Percentiles rank a stretch among this genome's conserved stretches.
Conservation (phyloP, 441 rosid genomes). For the Bruguiera hainesii region DNA sequence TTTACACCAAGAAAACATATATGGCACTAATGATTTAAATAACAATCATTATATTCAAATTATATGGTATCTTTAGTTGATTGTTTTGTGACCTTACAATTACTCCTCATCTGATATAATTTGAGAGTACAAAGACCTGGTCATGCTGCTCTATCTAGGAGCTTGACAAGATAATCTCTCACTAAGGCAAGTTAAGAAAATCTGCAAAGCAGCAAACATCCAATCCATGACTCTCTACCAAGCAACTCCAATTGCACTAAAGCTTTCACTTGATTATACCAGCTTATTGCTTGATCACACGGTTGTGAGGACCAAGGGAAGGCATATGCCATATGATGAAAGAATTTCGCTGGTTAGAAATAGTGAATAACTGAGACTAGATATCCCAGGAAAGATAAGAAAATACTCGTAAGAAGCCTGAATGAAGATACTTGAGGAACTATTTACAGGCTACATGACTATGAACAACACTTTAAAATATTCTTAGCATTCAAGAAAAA, state of each 20-base stretch:
- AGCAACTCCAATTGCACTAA: not conserved
- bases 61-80: not conserved
- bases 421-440: not conserved
- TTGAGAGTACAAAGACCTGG: not conserved
- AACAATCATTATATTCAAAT: not conserved
- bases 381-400: constrained; percentile 1
- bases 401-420: too few species aligned
- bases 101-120: not conserved
- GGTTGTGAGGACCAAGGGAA: not conserved
- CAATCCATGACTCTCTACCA: not conserved
- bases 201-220: not conserved
- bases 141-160: not conserved
- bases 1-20: not conserved
- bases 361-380: not conserved
- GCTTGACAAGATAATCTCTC: not conserved
- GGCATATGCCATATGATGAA: not conserved
- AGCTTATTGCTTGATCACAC: not conserved
- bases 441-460: too few species aligned
- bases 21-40: not conserved
- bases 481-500: too few species aligned
- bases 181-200: not conserved
- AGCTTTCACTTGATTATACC: not conserved
- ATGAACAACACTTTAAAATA: too few species aligned
- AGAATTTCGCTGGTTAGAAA: not conserved
- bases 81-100: too few species aligned